Evolutionary conservation across 1,284 basidiomycete species (phyloP), one percentile per base, ranked within the genome.

Genomic region (Dichomitus squalens): DNA sequence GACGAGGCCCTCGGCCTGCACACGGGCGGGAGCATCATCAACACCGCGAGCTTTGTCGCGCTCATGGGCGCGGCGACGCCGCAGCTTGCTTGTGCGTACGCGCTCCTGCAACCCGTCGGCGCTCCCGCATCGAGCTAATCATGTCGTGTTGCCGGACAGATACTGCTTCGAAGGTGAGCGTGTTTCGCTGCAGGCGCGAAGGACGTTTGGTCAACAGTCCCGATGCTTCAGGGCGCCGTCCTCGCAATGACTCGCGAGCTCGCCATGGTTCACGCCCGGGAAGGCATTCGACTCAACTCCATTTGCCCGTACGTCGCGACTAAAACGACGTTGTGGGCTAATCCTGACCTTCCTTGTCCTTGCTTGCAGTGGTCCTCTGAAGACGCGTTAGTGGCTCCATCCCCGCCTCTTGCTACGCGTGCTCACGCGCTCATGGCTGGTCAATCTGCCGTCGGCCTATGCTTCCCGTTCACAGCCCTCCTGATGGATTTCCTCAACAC

Each of bases 401-500:
- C 33, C 7, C 8, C 36, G 25, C 3, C 16, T 35, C 33, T 11
- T n/a, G 18, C 18, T 11, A 20, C 48, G 40, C 33, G 51, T 31
- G 38, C 53, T 14, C 18, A 33, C 18, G 36, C 38, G 44, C 38
- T 46, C 31, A 29, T 48, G 14, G 5, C 29, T 5, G 29, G 29
- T 31, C n/a, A n/a, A n/a, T n/a, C n/a, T n/a, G n/a, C n/a, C n/a
- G n/a, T 31, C 29, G 29, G 29, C 11, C 29, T 16, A 39, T 25
- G 20, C 41, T 21, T 43, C 35, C 49, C 35, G 20, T 12, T 16
- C 9, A n/a, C 59, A 91, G 92, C 95, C 35, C 84, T 98, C 33
- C 81, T 99, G 31, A 99, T 99, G 96, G 90, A 98, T 74, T 98
- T 96, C 82, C 84, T 99, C 68, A 87, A 98, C 76, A 98, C 96